Evolutionary conservation across 2,329 filamentous ascomycete species (phyloP), one percentile per base, ranked within the genome.

Genomic region (Colletotrichum sp.): DNA sequence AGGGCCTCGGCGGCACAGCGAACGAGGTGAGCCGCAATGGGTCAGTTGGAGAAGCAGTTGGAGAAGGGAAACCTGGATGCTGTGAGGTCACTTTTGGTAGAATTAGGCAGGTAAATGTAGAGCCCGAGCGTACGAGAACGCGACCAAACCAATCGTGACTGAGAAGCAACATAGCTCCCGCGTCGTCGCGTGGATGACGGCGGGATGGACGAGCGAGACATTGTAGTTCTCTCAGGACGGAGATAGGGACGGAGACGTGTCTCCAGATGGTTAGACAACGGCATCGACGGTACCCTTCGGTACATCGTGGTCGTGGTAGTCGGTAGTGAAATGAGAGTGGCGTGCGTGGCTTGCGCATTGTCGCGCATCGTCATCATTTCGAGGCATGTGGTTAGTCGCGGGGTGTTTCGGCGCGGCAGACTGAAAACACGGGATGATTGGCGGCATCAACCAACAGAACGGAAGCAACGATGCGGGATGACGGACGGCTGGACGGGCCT

Each of bases 261-360:
- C 24, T 65, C 21, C 32, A 38, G 32, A n/a, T 58, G n/a, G 30
- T 26, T 32, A 30, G 28, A 21, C 38, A n/a, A 21, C 18, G 64
- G 26, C 16, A 58, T 24, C 21, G 55, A 28, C 16, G 55, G n/a
- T 48, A 34, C 10, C 18, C 10, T 13, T 38, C 12, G 32, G 60
- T 36, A 28, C 30, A 21, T 28, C 24, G 21, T 38, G 63, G n/a
- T 18, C 38, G 18, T 30, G 8, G 36, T 10, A 18, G 8, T 75
- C n/a, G 63, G 64, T 34, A 61, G 72, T 30, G 21, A 58, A 48
- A 52, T 73, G 70, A 68, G 7, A 16, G 38, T 75, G 69, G 57
- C 72, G 67, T 74, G 34, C 61, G 72, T 74, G 72, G 72, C 72
- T 74, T 74, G 72, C 71, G n/a, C 66, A 74, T 73, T 64, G 58